Base-by-base conservation (phyloP, 164 flowering plant species). In the Nymphaea colorata region DNA sequence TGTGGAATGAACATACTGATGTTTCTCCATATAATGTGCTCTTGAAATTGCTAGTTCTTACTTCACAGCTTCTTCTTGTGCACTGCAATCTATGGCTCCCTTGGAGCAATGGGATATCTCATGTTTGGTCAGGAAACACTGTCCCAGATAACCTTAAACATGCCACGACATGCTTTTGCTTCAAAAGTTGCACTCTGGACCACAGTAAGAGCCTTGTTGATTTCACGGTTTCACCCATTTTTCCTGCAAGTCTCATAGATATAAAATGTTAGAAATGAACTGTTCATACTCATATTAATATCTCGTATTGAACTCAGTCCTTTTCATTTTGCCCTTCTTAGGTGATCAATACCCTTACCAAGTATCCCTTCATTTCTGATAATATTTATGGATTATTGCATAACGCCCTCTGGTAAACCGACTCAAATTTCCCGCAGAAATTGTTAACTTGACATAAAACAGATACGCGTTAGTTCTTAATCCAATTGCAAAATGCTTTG, bases 331-430 rank as follows among this genome's bases (percentile, higher is more conserved):
- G 7, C 5, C 6, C 16, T 62, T 64, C 76, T 43, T 88, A 93
- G 98, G 93, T 93, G 67, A 79, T 91, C 82, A 93, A 81, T 77
- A 97, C 98, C 18, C 80, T 91, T 55, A 86, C 95, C 67, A 93
- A 93, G 84, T 92, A 91, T 89, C 93, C 93, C 85, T 87, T 77
- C 74, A 25, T 6, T n/a, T 14, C 55, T 7, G 12, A 8, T 7
- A 14, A 51, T 7, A 14, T 8, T 51, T 51, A 51, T 51, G 12
- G 6, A 8, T 14, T 2, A 14, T 51, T 8, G 12, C n/a, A n/a
- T n/a, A n/a, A n/a, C n/a, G n/a, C n/a, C n/a, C n/a, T n/a, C n/a
- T n/a, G n/a, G n/a, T n/a, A n/a, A n/a, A n/a, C n/a, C n/a, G n/a
- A n/a, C n/a, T n/a, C n/a, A n/a, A n/a, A n/a, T n/a, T n/a, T n/a